Evolutionary conservation across 257 asterid genomes (phyloP).

Genomic region (Haberlea rhodopensis): DNA sequence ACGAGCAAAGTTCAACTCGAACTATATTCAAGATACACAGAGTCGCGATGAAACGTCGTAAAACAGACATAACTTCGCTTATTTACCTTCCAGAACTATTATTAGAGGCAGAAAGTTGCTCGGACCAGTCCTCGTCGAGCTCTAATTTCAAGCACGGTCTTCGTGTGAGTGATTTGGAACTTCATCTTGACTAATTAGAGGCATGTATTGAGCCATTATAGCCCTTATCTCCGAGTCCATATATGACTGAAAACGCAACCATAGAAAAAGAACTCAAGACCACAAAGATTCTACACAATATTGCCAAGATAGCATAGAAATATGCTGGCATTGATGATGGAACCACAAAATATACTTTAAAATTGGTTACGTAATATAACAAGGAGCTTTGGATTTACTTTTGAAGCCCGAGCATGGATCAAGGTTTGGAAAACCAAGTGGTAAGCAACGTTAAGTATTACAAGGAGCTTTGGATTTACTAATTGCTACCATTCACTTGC

Average conservation of each 20-base stretch:
- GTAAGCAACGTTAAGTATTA: too few relatives aligned
- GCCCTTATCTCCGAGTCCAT: conserved; percentile 97
- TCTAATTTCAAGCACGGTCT: conserved; percentile 49
- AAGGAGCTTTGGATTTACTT: too few relatives aligned
- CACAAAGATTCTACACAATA: not conserved
- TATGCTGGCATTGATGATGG: not conserved
- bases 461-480: too few relatives aligned
- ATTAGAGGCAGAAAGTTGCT: conserved; percentile 32
- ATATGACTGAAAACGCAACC: conserved; percentile 53
- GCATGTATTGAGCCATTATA: conserved; percentile 96
- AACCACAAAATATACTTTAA: not conserved
- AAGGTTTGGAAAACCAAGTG: too few relatives aligned
- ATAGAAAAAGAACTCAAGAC: not conserved
- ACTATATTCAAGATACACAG: not conserved
- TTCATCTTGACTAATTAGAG: conserved; percentile 75
- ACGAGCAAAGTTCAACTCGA: not conserved
- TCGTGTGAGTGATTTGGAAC: conserved; percentile 56
- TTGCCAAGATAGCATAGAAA: conserved; percentile 7
- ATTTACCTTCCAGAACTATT: conserved; percentile 32
- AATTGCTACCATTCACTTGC: too few relatives aligned
- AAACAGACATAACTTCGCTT: conserved; percentile 29
- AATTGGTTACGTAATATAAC: not conserved
- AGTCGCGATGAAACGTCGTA: conserved; percentile 12
- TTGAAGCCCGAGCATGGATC: too few relatives aligned
- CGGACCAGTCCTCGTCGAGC: conserved; percentile 31